Percentiles rank a stretch among this genome's conserved stretches.
phyloP scores from a whole-genome alignment of 2,329 filamentous ascomycete species.

The Mycosphaerelloides madeirae region DNA sequence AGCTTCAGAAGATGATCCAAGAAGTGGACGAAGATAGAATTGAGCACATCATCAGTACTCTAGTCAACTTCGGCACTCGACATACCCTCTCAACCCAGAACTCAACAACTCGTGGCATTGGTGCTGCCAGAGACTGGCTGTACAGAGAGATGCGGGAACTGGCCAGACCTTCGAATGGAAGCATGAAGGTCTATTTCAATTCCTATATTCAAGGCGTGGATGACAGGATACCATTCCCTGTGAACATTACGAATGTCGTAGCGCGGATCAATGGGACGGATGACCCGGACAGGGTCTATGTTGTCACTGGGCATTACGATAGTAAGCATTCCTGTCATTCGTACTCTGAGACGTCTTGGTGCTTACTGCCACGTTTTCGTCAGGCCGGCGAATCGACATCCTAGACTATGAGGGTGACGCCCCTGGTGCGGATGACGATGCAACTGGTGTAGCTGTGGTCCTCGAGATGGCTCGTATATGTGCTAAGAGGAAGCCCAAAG shows the following conservation, averaged over 20 bases:
- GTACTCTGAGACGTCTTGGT: too few relatives aligned
- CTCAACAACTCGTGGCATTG: slow-evolving; percentile 49
- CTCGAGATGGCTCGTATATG: slow-evolving; percentile 54
- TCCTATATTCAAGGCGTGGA: slow-evolving; percentile 49
- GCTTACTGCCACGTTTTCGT: too few relatives aligned
- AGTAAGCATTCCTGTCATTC: slow-evolving; percentile 21
- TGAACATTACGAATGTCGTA: slow-evolving; percentile 51
- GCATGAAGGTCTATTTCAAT: slow-evolving; percentile 48
- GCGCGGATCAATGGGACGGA: slow-evolving; percentile 49
- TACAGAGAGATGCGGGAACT: slow-evolving; percentile 46
- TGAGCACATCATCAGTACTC: slow-evolving; percentile 48
- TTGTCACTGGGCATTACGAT: slow-evolving; percentile 55
- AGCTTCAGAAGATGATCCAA: slow-evolving; percentile 37
- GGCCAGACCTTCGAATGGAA: slow-evolving; percentile 46
- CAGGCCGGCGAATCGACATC: slow-evolving; percentile 43
- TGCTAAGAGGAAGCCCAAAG: slow-evolving; percentile 39
- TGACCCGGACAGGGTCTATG: slow-evolving; percentile 47
- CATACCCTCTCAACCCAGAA: slow-evolving; percentile 54
- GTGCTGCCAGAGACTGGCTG: slow-evolving; percentile 56
- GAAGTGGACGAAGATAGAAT: slow-evolving; percentile 43
- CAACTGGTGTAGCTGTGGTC: slow-evolving; percentile 51
- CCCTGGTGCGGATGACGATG: slow-evolving; percentile 57
- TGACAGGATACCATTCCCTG: slow-evolving; percentile 47
- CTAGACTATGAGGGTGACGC: slow-evolving; percentile 50
- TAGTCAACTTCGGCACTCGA: slow-evolving; percentile 54